Conservation (phyloP, 176 grass and related monocot genomes). For the Oryza longistaminata region DNA sequence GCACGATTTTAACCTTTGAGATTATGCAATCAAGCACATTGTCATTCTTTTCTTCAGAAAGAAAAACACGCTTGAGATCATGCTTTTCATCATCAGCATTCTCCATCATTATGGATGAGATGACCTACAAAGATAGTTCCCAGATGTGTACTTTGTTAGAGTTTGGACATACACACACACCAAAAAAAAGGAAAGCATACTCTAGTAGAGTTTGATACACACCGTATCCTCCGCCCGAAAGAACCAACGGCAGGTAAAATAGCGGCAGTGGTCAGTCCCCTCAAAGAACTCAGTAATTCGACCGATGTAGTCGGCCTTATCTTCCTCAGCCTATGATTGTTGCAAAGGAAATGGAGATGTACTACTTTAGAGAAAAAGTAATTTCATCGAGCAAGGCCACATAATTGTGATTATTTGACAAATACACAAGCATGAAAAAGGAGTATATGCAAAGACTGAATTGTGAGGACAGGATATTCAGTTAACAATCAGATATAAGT, state of each 20-base stretch:
- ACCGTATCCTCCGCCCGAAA: constrained; percentile 82
- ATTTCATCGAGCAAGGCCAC: not conserved
- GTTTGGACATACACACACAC: not conserved
- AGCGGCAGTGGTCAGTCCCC: constrained; percentile 32
- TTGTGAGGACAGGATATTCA: not conserved
- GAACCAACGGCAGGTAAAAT: constrained; percentile 86
- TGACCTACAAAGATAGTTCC: constrained; percentile 3
- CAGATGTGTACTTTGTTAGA: not conserved
- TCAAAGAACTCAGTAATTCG: constrained; percentile 77
- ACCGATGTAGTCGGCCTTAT: constrained; percentile 64
- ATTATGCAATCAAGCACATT: constrained; percentile 78
- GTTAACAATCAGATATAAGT: not conserved
- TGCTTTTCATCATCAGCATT: constrained; percentile 35
- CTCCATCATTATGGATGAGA: constrained; percentile 35
- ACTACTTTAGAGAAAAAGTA: not conserved
- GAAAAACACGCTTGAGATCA: constrained; percentile 71
- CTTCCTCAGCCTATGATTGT: constrained; percentile 59
- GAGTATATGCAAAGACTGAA: not conserved
- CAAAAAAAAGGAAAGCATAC: not conserved
- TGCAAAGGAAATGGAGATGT: not conserved
- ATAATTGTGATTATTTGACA: not conserved
- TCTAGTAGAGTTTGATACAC: not conserved
- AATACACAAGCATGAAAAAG: not conserved
- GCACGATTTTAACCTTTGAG: constrained; percentile 56
- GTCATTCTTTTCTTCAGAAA: constrained; percentile 86